Percentiles rank a stretch among this genome's conserved stretches.
Conservation (phyloP, 805 yeast genomes). For the Debaryomyces maramus region DNA sequence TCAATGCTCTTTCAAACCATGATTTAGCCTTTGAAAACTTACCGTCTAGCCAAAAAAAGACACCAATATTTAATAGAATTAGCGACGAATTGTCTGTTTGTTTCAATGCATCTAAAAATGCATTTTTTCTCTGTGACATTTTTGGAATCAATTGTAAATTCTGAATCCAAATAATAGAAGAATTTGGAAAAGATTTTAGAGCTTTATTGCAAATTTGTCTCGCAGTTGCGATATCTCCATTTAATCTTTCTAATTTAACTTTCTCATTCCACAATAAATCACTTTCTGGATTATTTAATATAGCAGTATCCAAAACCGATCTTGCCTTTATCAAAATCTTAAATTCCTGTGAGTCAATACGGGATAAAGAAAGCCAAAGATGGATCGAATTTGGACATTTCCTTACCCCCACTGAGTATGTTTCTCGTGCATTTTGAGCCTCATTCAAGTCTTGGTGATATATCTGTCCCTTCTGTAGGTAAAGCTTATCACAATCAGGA, state of each 20-base stretch:
- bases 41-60: conserved; percentile 64
- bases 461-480: conserved; percentile 62
- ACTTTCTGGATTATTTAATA: conserved; percentile 48
- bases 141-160: conserved; percentile 48
- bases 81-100: conserved; percentile 59
- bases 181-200: conserved; percentile 54
- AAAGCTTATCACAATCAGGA: conserved; percentile 53
- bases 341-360: conserved; percentile 43
- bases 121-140: conserved; percentile 53
- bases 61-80: conserved; percentile 65
- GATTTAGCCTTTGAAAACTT: conserved; percentile 61
- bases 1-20: conserved; percentile 73
- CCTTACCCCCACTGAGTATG: conserved; percentile 50
- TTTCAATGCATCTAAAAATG: conserved; percentile 69
- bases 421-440: conserved; percentile 44
- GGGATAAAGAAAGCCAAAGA: conserved; percentile 58
- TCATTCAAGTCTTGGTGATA: conserved; percentile 35
- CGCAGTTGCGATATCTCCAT: conserved; percentile 53
- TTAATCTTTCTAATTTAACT: conserved; percentile 55
- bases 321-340: conserved; percentile 59
- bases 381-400: conserved; percentile 41
- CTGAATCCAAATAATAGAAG: conserved; percentile 67
- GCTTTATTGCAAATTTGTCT: conserved; percentile 57
- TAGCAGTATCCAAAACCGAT: conserved; percentile 67
- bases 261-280: conserved; percentile 61